A percentile compares a stretch with the other conserved stretches of the same genome.
phyloP scores from a whole-genome alignment of 2,329 filamentous ascomycete species.

The Ceratocystis lukuohia region DNA sequence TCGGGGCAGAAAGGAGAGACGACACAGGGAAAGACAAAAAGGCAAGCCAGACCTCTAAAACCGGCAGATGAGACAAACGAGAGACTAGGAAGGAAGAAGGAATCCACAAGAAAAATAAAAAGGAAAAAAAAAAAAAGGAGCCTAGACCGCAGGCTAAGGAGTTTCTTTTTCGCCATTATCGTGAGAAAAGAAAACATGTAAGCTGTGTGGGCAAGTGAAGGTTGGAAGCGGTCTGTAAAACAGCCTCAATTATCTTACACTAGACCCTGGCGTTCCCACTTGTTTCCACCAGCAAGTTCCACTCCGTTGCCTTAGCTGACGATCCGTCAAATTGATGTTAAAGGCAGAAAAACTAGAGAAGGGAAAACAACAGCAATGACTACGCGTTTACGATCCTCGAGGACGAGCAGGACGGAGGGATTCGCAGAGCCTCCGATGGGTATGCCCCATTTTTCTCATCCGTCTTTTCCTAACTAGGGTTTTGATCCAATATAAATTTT shows the following conservation, averaged over 20 bases:
- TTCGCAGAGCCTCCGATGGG: background rate
- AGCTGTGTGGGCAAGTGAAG: too few species aligned
- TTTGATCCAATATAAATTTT: background rate
- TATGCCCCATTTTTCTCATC: background rate
- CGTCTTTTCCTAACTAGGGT: background rate
- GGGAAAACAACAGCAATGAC: background rate
- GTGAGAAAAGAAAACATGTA: too few species aligned
- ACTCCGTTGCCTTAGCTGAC: slow-evolving; percentile 3
- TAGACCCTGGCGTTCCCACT: background rate
- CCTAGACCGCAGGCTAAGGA: background rate
- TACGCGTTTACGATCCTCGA: too few species aligned
- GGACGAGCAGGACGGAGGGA: background rate
- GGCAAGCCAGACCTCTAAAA: background rate
- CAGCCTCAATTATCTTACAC: slow-evolving; percentile 2
- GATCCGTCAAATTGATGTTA: background rate
- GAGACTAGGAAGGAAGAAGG: background rate
- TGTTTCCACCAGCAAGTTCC: slow-evolving; percentile 7
- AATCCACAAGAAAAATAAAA: background rate
- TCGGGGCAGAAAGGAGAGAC: background rate
- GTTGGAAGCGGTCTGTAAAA: slow-evolving; percentile 4
- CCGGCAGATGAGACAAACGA: background rate
- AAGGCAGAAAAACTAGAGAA: background rate
- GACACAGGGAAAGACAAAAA: background rate
- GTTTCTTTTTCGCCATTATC: too few species aligned
- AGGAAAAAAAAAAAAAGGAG: background rate